Percentiles rank a stretch among this genome's conserved stretches.
phyloP scores from a whole-genome alignment of 192 early-diverging fungal species.

The Piromyces sp. region DNA sequence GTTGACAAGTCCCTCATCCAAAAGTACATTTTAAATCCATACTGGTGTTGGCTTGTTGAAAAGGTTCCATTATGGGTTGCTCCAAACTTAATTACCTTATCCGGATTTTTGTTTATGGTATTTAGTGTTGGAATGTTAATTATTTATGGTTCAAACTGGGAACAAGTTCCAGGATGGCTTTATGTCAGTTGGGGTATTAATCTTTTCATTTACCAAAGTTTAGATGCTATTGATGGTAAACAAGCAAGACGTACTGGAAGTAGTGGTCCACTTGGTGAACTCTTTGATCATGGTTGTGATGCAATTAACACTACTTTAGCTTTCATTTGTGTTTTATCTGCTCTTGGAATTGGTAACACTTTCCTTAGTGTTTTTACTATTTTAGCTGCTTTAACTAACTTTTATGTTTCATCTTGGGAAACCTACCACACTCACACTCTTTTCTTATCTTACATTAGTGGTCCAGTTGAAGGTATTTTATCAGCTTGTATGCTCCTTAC shows the following conservation, averaged over 20 bases:
- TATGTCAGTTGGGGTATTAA: conserved; percentile 61
- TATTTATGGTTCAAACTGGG: conserved; percentile 49
- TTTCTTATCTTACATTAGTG: conserved; percentile 67
- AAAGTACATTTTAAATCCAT: conserved; percentile 63
- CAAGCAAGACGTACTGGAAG: conserved; percentile 80
- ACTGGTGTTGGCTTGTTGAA: conserved; percentile 78
- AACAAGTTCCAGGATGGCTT: conserved; percentile 58
- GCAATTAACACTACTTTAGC: conserved; percentile 68
- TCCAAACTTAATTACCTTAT: conserved; percentile 73
- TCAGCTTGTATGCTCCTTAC: conserved; percentile 46
- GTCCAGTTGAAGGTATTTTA: conserved; percentile 71
- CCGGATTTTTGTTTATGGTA: conserved; percentile 59
- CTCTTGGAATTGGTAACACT: conserved; percentile 53
- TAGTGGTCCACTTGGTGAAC: conserved; percentile 75
- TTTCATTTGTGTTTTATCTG: conserved; percentile 52
- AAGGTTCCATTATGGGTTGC: conserved; percentile 87
- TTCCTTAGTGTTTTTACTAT: conserved; percentile 39
- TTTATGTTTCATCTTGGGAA: conserved; percentile 78
- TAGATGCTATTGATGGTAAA: conserved; percentile 91
- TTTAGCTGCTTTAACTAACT: conserved; percentile 48
- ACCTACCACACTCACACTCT: conserved; percentile 75
- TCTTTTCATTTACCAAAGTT: conserved; percentile 71
- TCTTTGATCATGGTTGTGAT: conserved; percentile 88
- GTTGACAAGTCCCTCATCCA: conserved; percentile 70
- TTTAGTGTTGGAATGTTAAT: conserved; percentile 52